These are phyloP conservation scores for Mucor lusitanicus DNA, from an alignment of 371 early-diverging fungal species.

Conservation along the genomic window DNA sequence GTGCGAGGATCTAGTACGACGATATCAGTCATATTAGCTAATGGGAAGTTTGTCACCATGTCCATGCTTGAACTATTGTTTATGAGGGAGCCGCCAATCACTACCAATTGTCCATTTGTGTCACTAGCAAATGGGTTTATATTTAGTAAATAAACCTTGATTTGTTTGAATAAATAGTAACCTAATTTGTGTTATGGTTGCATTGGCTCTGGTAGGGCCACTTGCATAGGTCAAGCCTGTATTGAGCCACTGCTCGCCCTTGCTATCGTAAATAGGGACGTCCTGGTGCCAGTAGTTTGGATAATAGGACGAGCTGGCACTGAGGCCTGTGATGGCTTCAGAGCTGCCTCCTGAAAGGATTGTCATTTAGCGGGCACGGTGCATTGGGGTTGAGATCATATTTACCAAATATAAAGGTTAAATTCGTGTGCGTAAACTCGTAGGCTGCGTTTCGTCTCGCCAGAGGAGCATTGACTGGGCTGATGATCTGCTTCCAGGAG, in stretches of 20 bases:
- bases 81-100: conserved; percentile 23
- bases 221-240: background rate
- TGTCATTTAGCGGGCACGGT: too few relatives aligned
- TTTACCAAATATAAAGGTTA: conserved; percentile 19
- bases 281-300: conserved; percentile 26
- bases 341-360: conserved; percentile 22
- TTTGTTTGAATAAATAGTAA: conserved; percentile 1
- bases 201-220: conserved; percentile 23
- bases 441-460: conserved; percentile 28
- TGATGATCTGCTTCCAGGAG: conserved; percentile 11
- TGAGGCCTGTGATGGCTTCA: conserved; percentile 20
- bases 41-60: conserved; percentile 20
- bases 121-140: conserved; percentile 9
- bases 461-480: conserved; percentile 3
- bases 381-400: background rate
- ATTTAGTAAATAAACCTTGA: background rate
- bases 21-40: conserved; percentile 28
- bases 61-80: conserved; percentile 11
- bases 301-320: background rate
- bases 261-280: conserved; percentile 15
- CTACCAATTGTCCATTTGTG: conserved; percentile 25
- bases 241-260: conserved; percentile 3
- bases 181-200: conserved; percentile 29
- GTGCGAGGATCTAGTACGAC: conserved; percentile 26
- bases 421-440: conserved; percentile 6